Conservation (phyloP, 2,329 filamentous ascomycete species). For the Phialophora tarda region DNA sequence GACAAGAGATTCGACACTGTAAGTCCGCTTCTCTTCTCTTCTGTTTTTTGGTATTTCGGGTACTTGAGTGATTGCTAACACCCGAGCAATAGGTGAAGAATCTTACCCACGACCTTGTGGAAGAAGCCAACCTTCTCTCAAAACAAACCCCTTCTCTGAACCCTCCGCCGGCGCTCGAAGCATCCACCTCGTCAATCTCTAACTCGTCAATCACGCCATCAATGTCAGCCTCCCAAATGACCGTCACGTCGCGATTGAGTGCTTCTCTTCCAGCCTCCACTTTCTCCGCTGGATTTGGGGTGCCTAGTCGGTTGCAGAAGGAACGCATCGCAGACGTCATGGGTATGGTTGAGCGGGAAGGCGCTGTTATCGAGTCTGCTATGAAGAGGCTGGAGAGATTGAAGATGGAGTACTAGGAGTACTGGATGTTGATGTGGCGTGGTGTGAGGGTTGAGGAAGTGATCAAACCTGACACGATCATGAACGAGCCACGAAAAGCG, state of each 20-base stretch:
- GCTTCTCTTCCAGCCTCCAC: conserved; percentile 7
- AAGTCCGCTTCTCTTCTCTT: conserved; percentile 34
- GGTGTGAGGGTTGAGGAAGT: neutral
- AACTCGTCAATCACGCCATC: conserved; percentile 25
- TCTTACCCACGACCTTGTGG: conserved; percentile 47
- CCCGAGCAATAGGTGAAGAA: conserved; percentile 47
- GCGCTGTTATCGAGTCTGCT: conserved; percentile 39
- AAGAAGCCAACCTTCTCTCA: conserved; percentile 46
- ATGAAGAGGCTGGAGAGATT: conserved; percentile 37
- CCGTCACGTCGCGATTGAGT: conserved; percentile 40
- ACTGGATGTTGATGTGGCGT: conserved; percentile 9
- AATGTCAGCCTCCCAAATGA: conserved; percentile 29
- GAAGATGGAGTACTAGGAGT: conserved; percentile 34
- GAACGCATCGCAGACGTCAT: conserved; percentile 56
- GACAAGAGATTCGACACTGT: conserved; percentile 50
- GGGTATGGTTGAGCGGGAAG: conserved; percentile 58
- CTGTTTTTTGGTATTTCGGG: neutral
- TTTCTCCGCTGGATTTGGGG: conserved; percentile 17
- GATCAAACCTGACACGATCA: neutral
- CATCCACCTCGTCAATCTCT: conserved; percentile 21
- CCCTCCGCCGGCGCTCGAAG: conserved; percentile 14
- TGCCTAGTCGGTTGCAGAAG: conserved; percentile 47
- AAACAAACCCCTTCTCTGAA: conserved; percentile 33
- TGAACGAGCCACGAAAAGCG: neutral
- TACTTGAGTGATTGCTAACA: neutral